Base-by-base conservation (phyloP, 2,329 filamentous ascomycete species). In the Cadophora sp. region DNA sequence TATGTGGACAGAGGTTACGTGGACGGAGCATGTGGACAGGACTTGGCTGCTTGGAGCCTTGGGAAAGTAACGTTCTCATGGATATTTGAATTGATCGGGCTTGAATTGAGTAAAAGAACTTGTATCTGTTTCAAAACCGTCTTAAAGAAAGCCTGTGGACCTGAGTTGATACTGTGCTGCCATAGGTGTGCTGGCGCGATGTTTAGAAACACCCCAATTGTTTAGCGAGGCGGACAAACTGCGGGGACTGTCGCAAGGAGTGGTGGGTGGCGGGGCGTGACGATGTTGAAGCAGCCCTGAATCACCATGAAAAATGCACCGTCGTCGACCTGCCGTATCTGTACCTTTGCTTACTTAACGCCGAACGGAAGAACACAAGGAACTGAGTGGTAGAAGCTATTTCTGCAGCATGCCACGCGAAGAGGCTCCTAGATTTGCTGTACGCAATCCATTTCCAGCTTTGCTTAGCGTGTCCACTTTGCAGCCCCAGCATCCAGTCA, bases 341-440 rank as follows among this genome's bases (percentile, higher is more conserved):
- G 3, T 19, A 11, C 16, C 4, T 27, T 6, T 5, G 1, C 19
- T 16, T 27, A 12, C 40, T 12, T 43, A 14, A 43, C 11, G 2
- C 40, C 40, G 40, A 43, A 14, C 50, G 29, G 14, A 27, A 27
- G 14, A 27, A 5, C 50, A 16, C 50, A 43, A 27, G 50, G 16
- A 29, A 14, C 12, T 26, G 24, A 16, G 11, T 53, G 16, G 24
- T 1, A 27, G 24, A 53, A 53, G 24, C 2, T 5, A 29, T 11
- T n/a, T 16, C 40, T 19, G 6, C 40, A 48, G 7, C 19, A 62
- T 62, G 59, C 24, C 59, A 22, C 40, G 59, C 26, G 59, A 29
- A 48, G 59, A 62, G 59, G 19, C 40, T 22, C 59, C 37, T 16
- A 62, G 26, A 48, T 48, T 62, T 48, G 37, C 59, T n/a, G 59